phyloP scores from a whole-genome alignment of 164 flowering plant species.

The Macadamia tetraphylla region DNA sequence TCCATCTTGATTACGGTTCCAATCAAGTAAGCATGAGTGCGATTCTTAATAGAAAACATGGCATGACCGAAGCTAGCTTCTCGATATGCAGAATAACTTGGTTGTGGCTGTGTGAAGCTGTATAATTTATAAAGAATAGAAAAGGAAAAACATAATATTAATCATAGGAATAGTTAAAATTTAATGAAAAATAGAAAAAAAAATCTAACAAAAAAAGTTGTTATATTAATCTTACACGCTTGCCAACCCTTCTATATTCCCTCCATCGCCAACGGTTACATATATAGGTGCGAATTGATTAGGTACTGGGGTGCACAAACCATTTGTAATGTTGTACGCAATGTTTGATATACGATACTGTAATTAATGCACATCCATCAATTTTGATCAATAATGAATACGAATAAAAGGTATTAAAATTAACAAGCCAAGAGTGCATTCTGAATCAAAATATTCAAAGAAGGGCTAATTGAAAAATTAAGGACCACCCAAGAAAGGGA shows the following conservation, averaged over 20 bases:
- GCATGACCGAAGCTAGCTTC: conserved; percentile 92
- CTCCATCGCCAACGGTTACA: conserved; percentile 24
- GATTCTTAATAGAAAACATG: conserved; percentile 61
- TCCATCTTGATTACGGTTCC: conserved; percentile 82
- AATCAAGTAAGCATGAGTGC: conserved; percentile 67
- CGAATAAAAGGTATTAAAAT: too few species aligned
- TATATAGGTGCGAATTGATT: conserved; percentile 81
- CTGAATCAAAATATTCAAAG: too few species aligned
- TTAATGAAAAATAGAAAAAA: too few species aligned
- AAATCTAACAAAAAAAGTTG: background rate
- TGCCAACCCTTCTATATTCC: conserved; percentile 82
- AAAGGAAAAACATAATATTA: background rate
- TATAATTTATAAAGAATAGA: background rate
- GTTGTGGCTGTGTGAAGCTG: conserved; percentile 86
- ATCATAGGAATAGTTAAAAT: background rate
- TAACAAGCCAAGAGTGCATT: background rate
- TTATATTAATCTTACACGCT: conserved; percentile 45
- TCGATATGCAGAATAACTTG: conserved; percentile 54
- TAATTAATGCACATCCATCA: background rate
- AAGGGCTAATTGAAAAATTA: too few species aligned
- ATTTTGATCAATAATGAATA: too few species aligned
- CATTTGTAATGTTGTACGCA: conserved; percentile 67
- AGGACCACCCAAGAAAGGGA: too few species aligned
- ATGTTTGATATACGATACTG: conserved; percentile 82
- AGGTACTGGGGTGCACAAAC: conserved; percentile 46